phyloP scores from a whole-genome alignment of 768 basidiomycete species.

The Lentinula raphanica region DNA sequence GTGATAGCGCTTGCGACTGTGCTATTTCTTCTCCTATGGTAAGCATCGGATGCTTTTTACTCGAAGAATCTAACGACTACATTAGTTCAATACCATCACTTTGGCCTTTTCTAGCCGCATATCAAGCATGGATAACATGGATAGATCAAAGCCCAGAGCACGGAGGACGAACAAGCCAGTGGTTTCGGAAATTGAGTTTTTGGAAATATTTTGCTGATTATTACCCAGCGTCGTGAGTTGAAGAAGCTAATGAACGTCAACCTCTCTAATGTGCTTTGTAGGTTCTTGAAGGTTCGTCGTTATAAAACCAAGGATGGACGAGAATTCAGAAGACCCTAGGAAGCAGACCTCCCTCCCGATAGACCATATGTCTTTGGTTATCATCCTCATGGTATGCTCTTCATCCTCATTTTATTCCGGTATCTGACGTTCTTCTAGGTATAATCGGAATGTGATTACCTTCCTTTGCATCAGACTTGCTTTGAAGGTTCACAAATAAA shows the following conservation, averaged over 20 bases:
- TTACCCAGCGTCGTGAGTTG: slow-evolving; percentile 81
- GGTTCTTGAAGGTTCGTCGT: slow-evolving; percentile 40
- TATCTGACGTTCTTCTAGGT: slow-evolving; percentile 37
- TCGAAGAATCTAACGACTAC: background rate
- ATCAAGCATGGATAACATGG: slow-evolving; percentile 72
- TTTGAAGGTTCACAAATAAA: background rate
- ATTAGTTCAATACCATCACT: slow-evolving; percentile 81
- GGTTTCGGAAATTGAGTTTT: slow-evolving; percentile 64
- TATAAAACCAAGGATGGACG: background rate
- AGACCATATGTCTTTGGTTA: slow-evolving; percentile 96
- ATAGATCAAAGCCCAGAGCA: slow-evolving; percentile 73
- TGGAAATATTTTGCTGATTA: slow-evolving; percentile 93
- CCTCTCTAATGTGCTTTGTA: background rate
- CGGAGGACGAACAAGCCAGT: slow-evolving; percentile 66
- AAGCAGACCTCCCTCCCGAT: slow-evolving; percentile 86
- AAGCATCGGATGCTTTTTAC: slow-evolving; percentile 23
- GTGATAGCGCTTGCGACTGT: slow-evolving; percentile 62
- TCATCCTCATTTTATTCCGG: background rate
- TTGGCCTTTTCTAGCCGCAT: slow-evolving; percentile 80
- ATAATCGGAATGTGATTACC: slow-evolving; percentile 88
- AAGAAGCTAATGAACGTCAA: background rate
- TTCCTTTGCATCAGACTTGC: slow-evolving; percentile 26
- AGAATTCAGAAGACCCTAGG: slow-evolving; percentile 38
- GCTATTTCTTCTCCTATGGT: slow-evolving; percentile 81
- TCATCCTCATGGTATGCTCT: slow-evolving; percentile 83